Evolutionary conservation across 257 asterid species (phyloP), one percentile per base, ranked within the genome.

Genomic region (Gentiana straminea): DNA sequence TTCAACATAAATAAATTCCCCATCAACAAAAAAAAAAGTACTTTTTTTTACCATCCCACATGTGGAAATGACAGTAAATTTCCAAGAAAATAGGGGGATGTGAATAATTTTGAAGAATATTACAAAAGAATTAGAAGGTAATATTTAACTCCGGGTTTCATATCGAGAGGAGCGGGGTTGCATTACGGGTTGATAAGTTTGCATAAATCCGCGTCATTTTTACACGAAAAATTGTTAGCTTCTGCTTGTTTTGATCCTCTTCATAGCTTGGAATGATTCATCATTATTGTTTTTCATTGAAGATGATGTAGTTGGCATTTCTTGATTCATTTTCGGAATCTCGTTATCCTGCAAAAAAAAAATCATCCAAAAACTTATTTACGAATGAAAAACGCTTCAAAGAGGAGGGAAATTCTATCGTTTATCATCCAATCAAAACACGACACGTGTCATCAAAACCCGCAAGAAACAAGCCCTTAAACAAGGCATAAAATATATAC

Each of bases 241-340:
- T 80, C 84, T 80, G 85, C 89, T 79, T 47, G 87, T 77, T 72
- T 81, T 79, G 50, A 75, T 75, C 75, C 84, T 85, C 85, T 86
- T 91, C 58, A 64, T 45, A 55, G 81, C 80, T 60, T 70, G 85
- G 3, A 73, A 76, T 7, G 73, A 69, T 64, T 81, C 94, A 58
- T 80, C 82, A 51, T 72, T 80, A 1, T 75, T 71, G 50, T 72
- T 66, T 60, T 84, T 68, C 51, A 60, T 63, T 48, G 62, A 52
- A 37, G 81, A 67, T 34, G 67, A 77, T 5, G 46, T 4, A 5
- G 46, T 7, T 60, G 81, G 68, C 39, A 65, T 65, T 55, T 75
- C 70, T 74, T 54, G 70, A 34, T 70, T 68, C 49, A 49, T 51
- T 3, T 58, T 58, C 24, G 69, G 64, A 38, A 49, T 63, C 34